Evolutionary conservation across 345 rosid species (phyloP), one percentile per base, ranked within the genome.

Genomic region (Lumnitzera littorea): DNA sequence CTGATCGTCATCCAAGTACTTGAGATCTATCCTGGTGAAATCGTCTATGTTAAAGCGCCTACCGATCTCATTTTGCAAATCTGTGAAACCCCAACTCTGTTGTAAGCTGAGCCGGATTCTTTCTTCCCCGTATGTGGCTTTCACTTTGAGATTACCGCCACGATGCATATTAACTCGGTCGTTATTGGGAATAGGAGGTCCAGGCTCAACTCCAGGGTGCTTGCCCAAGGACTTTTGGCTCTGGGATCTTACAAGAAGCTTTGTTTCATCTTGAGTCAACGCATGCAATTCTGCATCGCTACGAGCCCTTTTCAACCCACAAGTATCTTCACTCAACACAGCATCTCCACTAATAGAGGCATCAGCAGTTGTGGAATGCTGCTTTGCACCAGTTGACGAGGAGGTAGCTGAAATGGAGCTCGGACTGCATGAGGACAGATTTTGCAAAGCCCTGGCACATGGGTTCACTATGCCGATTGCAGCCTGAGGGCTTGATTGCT

Each of bases 321-420:
- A 67, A 14, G 69, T 56, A 29, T 73, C 73, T 62, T 72, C 84
- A 16, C 53, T 60, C 56, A 57, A 23, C 48, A 65, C 50, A 54
- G 61, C 63, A 48, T 64, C 64, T 43, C 67, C 68, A 52, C 63
- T 24, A 25, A 50, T 58, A 58, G 48, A 48, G 56, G 56, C 73
- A 51, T 53, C 67, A 24, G 61, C 53, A 11, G 73, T 70, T 53
- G 63, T 54, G 51, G 62, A 53, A 48, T 69, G 74, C 57, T 74
- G 77, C 51, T 76, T 79, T 60, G 74, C 84, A 61, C 82, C 91
- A 46, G 76, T 77, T 65, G 91, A 84, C 66, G 80, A 78, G 57
- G 80, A 71, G 2, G 78, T 75, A 63, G 84, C 86, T 62, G 94
- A 83, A 56, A 84, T 82, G 61, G 96, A 89, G 76, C 89, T 84